Percentiles rank a stretch among this genome's conserved stretches.
phyloP scores from a whole-genome alignment of 257 asterid genomes.

The Solanum chiquidenum region DNA sequence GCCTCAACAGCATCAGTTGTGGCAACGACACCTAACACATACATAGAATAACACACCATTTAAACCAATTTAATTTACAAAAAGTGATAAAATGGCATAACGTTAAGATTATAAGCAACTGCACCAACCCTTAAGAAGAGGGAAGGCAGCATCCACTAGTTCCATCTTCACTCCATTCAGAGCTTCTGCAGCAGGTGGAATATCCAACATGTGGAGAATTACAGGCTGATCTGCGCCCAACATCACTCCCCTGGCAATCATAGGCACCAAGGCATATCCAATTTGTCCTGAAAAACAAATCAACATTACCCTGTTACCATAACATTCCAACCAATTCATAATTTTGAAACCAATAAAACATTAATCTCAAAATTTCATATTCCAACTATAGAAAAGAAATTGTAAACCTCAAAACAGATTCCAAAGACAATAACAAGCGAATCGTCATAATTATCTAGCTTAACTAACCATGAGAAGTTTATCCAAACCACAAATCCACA shows the following conservation, averaged over 20 bases:
- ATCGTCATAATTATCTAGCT: not conserved
- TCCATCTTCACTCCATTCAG: conserved; percentile 93
- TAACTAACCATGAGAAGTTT: not conserved
- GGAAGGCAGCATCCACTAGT: conserved; percentile 84
- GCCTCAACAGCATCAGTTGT: conserved; percentile 84
- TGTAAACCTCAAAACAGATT: not conserved
- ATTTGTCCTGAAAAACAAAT: conserved; percentile 59
- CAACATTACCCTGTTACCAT: not conserved
- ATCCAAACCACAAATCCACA: not conserved
- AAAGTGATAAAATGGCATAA: not conserved
- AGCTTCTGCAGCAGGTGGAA: conserved; percentile 84
- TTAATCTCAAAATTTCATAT: not conserved
- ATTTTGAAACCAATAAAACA: not conserved
- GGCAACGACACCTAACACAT: conserved; percentile 72
- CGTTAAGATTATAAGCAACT: not conserved
- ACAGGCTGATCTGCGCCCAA: conserved; percentile 90
- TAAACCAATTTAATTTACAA: not conserved
- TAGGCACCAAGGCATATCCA: conserved; percentile 89
- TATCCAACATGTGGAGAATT: conserved; percentile 90
- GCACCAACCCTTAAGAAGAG: conserved; percentile 70
- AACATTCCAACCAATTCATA: not conserved
- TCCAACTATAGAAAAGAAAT: not conserved
- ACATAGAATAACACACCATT: not conserved
- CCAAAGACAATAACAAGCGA: not conserved
- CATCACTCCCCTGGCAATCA: conserved; percentile 94